Percentiles rank a stretch among this genome's conserved stretches.
Conservation (phyloP, 345 rosid species). For the Eucalyptus dawsonii region DNA sequence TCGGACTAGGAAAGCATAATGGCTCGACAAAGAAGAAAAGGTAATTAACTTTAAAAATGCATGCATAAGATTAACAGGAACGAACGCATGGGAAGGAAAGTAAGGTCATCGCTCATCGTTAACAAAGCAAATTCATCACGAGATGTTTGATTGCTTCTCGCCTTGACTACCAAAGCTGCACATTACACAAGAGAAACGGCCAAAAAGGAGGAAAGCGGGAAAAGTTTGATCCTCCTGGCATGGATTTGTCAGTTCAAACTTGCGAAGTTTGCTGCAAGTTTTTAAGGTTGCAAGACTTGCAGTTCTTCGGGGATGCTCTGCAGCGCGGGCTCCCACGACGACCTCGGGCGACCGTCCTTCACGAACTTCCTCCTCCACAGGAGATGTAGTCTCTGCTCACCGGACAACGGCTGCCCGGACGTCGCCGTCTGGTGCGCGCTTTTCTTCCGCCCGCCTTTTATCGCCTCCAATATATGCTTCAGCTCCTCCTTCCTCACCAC, state of each 20-base stretch:
- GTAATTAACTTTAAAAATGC: neutral
- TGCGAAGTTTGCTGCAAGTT: neutral
- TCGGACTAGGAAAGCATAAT: neutral
- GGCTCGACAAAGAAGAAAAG: neutral
- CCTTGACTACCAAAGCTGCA: neutral
- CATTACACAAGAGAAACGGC: neutral
- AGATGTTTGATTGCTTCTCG: neutral
- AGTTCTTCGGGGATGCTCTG: neutral
- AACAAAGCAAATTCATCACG: neutral
- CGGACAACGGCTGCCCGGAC: neutral
- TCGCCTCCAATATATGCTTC: conserved; percentile 16
- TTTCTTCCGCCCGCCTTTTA: neutral
- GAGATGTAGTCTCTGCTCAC: conserved; percentile 15
- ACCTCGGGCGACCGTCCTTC: neutral
- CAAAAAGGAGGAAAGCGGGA: neutral
- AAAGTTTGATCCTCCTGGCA: neutral
- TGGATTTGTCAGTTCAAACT: neutral
- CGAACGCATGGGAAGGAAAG: neutral
- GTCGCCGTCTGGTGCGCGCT: neutral
- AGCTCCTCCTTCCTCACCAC: conserved; percentile 33
- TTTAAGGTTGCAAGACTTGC: neutral
- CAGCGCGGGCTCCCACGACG: neutral
- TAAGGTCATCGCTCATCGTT: neutral
- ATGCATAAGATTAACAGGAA: neutral
- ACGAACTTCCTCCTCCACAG: neutral